Base-by-base conservation (phyloP, 2,329 filamentous ascomycete genomes). In the Metarhizium robertsii region DNA sequence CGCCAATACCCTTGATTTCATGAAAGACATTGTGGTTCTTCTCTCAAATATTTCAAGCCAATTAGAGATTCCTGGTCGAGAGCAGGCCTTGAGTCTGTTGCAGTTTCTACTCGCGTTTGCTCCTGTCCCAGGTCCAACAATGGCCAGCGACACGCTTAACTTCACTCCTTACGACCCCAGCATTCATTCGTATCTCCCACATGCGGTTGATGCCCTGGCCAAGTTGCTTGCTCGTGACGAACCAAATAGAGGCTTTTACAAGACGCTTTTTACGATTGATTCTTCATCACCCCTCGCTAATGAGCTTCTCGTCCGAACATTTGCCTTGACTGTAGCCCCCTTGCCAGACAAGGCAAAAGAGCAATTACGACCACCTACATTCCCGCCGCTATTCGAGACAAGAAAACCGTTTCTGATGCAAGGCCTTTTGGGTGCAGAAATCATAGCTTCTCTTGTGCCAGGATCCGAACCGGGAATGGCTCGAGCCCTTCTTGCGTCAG, bases 161-260 rank as follows among this genome's bases (percentile, higher is more conserved):
- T 96, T 97, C 69, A 79, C 90, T 0, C 74, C 84, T 3, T 97
- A 92, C 68, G 87, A 92, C 54, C 90, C 94, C 0, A 76, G 80
- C 10, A 73, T 91, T 34, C 92, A 99, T 67, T 85, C 87, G 46
- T 97, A 97, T 68, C 82, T 96, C 1, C 92, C 92, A 3, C 84
- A 90, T 42, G 94, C 94, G 1, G 83, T 97, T 18, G 94, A 99
- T 67, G 87, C 88, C 50, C 75, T 97, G 30, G 92, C 94, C 2
- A 97, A 97, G 70, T 77, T 99, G 3, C 78, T 99, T 30, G 92
- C 94, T 4, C 82, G 92, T 53, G 94, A 97, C 67, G 92, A 97
- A 62, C 92, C 94, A 0, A 99, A 99, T 64, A 79, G 94, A 58
- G 85, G 84, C 3, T 86, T 88, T 63, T 97, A 92, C 75, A 88